These are phyloP conservation scores for Cenococcum geophilum DNA, from an alignment of 495 filamentous ascomycete genomes.

Conservation along the genomic window DNA sequence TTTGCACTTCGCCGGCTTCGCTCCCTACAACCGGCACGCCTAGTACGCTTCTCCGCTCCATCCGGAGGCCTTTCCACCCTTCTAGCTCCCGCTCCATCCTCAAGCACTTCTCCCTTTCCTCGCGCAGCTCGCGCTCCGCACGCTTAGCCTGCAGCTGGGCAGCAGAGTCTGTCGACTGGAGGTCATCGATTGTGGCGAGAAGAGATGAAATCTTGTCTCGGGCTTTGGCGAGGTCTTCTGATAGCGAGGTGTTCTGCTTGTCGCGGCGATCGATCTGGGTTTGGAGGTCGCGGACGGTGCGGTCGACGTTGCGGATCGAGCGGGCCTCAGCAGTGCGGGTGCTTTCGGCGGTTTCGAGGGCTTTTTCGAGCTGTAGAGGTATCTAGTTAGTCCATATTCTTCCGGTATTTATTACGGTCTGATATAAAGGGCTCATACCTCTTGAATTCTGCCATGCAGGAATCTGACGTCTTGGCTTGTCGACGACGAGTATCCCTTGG, in stretches of 20 bases:
- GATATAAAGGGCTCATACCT: constrained; percentile 54
- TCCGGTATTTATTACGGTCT: too few relatives aligned
- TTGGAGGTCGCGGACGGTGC: constrained; percentile 88
- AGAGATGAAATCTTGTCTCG: constrained; percentile 87
- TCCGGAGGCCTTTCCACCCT: constrained; percentile 68
- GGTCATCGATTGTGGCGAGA: constrained; percentile 84
- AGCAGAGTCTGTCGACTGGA: constrained; percentile 78
- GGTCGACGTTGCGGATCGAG: constrained; percentile 86
- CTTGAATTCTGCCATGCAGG: constrained; percentile 88
- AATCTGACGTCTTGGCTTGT: constrained; percentile 91
- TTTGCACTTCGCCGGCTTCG: constrained; percentile 35
- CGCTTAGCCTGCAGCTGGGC: constrained; percentile 71
- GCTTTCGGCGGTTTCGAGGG: constrained; percentile 77
- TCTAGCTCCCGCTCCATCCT: constrained; percentile 86
- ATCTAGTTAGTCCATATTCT: constrained; percentile 14
- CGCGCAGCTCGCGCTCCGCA: constrained; percentile 81
- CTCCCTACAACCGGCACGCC: constrained; percentile 31
- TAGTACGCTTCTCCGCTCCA: constrained; percentile 46
- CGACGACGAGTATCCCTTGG: constrained; percentile 85
- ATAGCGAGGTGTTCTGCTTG: constrained; percentile 69
- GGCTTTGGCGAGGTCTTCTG: constrained; percentile 72
- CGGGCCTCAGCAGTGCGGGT: constrained; percentile 73
- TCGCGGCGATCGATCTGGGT: constrained; percentile 88
- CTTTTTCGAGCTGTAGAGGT: constrained; percentile 69
- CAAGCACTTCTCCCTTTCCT: constrained; percentile 78